Base-by-base conservation (phyloP, 176 grass and related monocot species). In the Bothriochloa decipiens region DNA sequence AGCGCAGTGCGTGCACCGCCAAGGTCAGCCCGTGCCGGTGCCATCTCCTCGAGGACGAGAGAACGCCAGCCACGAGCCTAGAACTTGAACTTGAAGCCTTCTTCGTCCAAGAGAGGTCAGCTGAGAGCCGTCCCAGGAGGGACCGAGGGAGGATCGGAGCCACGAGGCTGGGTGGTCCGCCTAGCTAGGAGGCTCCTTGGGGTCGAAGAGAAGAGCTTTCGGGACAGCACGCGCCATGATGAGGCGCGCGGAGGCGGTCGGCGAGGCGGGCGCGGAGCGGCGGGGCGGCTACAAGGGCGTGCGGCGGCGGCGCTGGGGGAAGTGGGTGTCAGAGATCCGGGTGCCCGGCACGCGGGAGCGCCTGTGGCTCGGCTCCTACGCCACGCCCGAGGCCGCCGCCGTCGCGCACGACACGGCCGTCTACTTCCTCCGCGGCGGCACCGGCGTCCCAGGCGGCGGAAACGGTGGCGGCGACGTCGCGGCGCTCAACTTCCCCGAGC, bases 291-390 rank as follows among this genome's bases (percentile, higher is more conserved):
- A 97, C 92, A 97, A 77, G 43, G 92, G 89, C 26, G 89, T 94
- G 69, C 49, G 92, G 86, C 72, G 87, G 46, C 75, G 86, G 45
- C 88, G 88, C 16, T 94, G 92, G 92, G 92, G 92, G 0, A 94
- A 91, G 79, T 94, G 92, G 92, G 92, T 91, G 20, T 94, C 89
- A 6, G 92, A 91, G 83, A 94, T 94, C 86, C 69, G 92, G 49
- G 90, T 94, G 67, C 89, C 90, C 22, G 94, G 90, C 57, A 87
- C 90, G 36, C 68, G 86, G 22, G 87, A 91, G 66, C 91, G 92
- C 28, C 87, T 97, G 80, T 97, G 95, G 95, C 95, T 97, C 15
- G 95, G 92, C 0, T 97, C 95, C 26, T 97, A 97, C 86, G 81
- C 95, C 33, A 97, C 92, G 0, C 81, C 95, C 2, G 92, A 97